Evolutionary conservation across 331 rosid species (phyloP), one percentile per base, ranked within the genome.

Genomic region (Arachis monticola): DNA sequence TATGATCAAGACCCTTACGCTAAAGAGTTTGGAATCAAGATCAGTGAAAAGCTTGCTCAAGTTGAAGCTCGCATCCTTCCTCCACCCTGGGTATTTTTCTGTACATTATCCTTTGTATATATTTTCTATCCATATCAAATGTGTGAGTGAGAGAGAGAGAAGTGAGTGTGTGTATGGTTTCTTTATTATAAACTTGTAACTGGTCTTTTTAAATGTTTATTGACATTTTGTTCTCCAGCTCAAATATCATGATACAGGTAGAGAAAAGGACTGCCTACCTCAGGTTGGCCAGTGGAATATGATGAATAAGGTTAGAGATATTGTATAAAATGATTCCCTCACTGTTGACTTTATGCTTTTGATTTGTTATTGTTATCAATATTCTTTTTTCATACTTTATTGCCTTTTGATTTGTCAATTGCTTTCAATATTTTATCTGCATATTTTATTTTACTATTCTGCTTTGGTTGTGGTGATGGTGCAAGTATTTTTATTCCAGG

Each of bases 51-150:
- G 64, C 98, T 95, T 56, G 99, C 99, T 48, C 92, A 92, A 79
- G 98, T 95, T 60, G 99, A 95, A 84, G 99, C 99, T 30, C 98
- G 99, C 60, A 92, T 92, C 56, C 98, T 95, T 61, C 99, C 99
- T 58, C 67, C 98, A 0, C 99, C 99, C 0, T 85, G 98, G 99
- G 99, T 95, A 84, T 71, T 48, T 72, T 53, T 70, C 38, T n/a
- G 2, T 4, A 30, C 8, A 35, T 56, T 3, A 3, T 22, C 22
- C 17, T 77, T 41, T 1, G 5, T 1, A 6, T 3, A 51, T 1
- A 12, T 22, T 38, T 22, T 22, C 27, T 22, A 22, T 22, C 27
- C 27, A 22, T 22, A 22, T 22, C 27, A 22, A 22, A 22, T 22
- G 27, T 22, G 27, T 22, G 27, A 22, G 27, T 0, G 27, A 22